Percentiles rank a stretch among this genome's conserved stretches.
phyloP scores from a whole-genome alignment of 192 early-diverging fungal genomes.

The Lobulomyces angularis region DNA sequence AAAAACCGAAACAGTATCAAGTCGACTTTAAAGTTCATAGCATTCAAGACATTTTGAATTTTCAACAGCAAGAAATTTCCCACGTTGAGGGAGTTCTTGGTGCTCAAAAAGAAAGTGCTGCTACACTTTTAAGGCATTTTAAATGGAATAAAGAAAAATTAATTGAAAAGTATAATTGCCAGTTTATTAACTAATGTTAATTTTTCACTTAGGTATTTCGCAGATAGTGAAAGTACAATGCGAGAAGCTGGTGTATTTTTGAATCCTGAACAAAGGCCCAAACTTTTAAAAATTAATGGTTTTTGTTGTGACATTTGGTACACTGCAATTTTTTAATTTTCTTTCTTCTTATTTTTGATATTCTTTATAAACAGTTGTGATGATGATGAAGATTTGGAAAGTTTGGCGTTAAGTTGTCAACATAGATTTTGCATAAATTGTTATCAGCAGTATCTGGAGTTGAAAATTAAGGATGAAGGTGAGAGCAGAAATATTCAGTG shows the following conservation, averaged over 20 bases:
- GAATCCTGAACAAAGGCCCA: too few species aligned
- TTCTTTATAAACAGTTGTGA: too few species aligned
- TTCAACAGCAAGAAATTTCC: constrained; percentile 51
- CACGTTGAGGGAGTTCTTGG: constrained; percentile 68
- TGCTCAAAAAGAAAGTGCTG: constrained; percentile 48
- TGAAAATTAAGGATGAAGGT: constrained; percentile 81
- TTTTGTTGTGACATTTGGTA: constrained; percentile 91
- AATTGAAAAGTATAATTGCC: constrained; percentile 46
- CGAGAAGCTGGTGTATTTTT: constrained; percentile 59
- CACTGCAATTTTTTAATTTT: too few species aligned
- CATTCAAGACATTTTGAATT: constrained; percentile 39
- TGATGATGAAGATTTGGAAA: constrained; percentile 40
- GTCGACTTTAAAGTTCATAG: constrained; percentile 61
- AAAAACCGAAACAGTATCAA: constrained; percentile 57
- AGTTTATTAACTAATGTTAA: not conserved
- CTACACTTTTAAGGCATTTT: constrained; percentile 64
- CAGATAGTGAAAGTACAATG: constrained; percentile 48
- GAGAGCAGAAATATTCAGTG: constrained; percentile 83
- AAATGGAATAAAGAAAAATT: constrained; percentile 78
- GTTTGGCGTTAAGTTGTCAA: constrained; percentile 67
- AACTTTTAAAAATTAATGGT: too few species aligned
- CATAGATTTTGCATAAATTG: constrained; percentile 84
- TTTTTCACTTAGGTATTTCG: constrained; percentile 48
- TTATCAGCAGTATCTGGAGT: constrained; percentile 67
- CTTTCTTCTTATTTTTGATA: too few species aligned